These are phyloP conservation scores for Claviceps pazoutovae DNA, from an alignment of 2,329 filamentous ascomycete species.

Conservation along the genomic window DNA sequence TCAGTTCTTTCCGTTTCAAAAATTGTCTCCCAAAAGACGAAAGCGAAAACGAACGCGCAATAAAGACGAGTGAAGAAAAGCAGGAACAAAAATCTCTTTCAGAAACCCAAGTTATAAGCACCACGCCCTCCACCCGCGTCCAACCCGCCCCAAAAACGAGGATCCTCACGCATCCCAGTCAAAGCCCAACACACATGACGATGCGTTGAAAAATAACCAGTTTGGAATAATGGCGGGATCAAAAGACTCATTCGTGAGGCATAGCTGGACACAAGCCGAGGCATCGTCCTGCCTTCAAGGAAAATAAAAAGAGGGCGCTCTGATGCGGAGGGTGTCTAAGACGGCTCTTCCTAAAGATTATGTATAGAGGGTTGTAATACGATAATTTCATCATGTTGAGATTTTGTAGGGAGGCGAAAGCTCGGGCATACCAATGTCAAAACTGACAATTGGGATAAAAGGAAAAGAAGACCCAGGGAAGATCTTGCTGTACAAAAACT, in stretches of 20 bases:
- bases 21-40: not conserved
- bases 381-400: slow-evolving; percentile 25
- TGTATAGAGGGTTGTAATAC: slow-evolving; percentile 21
- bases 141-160: slow-evolving; percentile 13
- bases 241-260: slow-evolving; percentile 2
- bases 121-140: slow-evolving; percentile 25
- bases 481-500: too few species aligned
- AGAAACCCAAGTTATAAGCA: slow-evolving; percentile 35
- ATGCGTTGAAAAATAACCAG: slow-evolving; percentile 13
- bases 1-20: not conserved
- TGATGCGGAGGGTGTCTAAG: slow-evolving; percentile 24
- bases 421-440: too few species aligned
- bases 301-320: slow-evolving; percentile 1
- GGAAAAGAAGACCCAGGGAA: not conserved
- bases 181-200: slow-evolving; percentile 20
- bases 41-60: not conserved
- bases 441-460: too few species aligned
- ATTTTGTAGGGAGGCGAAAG: not conserved
- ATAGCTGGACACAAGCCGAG: slow-evolving; percentile 8
- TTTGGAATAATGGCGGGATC: slow-evolving; percentile 8
- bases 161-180: slow-evolving; percentile 8
- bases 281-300: slow-evolving; percentile 4
- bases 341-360: slow-evolving; percentile 32
- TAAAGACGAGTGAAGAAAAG: not conserved
- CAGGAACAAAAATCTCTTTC: slow-evolving; percentile 18